These are phyloP conservation scores for Malassezia vespertilionis DNA, from an alignment of 1,284 basidiomycete genomes.

Conservation along the genomic window DNA sequence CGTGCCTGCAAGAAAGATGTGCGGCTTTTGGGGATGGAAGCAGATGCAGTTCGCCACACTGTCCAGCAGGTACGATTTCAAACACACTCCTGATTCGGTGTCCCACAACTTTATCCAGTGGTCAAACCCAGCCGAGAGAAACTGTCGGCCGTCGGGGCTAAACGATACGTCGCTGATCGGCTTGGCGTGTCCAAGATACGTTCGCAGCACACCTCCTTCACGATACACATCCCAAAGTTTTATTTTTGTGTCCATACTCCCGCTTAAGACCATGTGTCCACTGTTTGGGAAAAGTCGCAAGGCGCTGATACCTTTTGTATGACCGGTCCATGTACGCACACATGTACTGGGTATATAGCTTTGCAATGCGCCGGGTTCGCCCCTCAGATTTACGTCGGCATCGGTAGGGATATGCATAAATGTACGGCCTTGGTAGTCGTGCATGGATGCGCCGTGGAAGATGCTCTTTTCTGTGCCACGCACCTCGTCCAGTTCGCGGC, in stretches of 20 bases:
- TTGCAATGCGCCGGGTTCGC: slow-evolving; percentile 73
- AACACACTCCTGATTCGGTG: slow-evolving; percentile 89
- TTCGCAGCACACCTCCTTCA: slow-evolving; percentile 87
- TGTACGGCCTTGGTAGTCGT: slow-evolving; percentile 94
- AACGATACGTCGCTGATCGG: slow-evolving; percentile 93
- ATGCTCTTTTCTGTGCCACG: slow-evolving; percentile 78
- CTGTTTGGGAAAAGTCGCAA: slow-evolving; percentile 82
- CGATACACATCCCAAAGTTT: slow-evolving; percentile 99
- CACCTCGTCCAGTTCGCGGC: slow-evolving; percentile 64
- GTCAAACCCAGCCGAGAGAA: slow-evolving; percentile 89
- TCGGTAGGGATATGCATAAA: slow-evolving; percentile 82
- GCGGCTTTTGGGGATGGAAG: slow-evolving; percentile 93
- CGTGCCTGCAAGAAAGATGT: slow-evolving; percentile 96
- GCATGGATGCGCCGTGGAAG: slow-evolving; percentile 93
- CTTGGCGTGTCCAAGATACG: slow-evolving; percentile 92
- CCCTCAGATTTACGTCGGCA: slow-evolving; percentile 58
- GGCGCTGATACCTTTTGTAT: slow-evolving; percentile 90
- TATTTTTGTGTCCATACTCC: slow-evolving; percentile 96
- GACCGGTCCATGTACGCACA: slow-evolving; percentile 94
- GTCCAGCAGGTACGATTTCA: slow-evolving; percentile 88
- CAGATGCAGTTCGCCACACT: slow-evolving; percentile 89
- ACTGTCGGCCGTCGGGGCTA: slow-evolving; percentile 77
- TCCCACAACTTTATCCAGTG: slow-evolving; percentile 98
- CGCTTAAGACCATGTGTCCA: slow-evolving; percentile 82
- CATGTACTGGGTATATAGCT: slow-evolving; percentile 88